These are phyloP conservation scores for Lathyrus oleraceus DNA, from an alignment of 306 rosid genomes.

Conservation along the genomic window DNA sequence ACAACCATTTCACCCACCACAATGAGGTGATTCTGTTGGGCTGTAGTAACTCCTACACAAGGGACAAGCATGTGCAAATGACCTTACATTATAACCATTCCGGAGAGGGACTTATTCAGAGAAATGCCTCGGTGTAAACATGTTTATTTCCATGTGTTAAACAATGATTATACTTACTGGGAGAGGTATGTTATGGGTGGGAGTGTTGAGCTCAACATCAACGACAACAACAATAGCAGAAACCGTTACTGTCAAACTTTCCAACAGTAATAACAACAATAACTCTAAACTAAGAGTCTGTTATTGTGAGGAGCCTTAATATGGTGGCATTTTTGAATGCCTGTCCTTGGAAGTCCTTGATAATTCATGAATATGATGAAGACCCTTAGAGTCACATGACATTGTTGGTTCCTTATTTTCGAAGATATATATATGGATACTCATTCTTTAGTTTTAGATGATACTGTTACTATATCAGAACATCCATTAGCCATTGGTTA, in stretches of 20 bases:
- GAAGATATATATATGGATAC: slow-evolving; percentile 70
- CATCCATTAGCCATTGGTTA: slow-evolving; percentile 76
- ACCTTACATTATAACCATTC: slow-evolving; percentile 96
- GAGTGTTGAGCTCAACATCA: too few relatives aligned
- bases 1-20: slow-evolving; percentile 97
- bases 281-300: slow-evolving; percentile 25
- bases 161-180: too few relatives aligned
- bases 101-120: too few relatives aligned
- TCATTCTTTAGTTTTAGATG: slow-evolving; percentile 54
- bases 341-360: slow-evolving; percentile 35
- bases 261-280: background rate
- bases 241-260: slow-evolving; percentile 23
- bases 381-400: slow-evolving; percentile 54
- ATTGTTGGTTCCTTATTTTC: slow-evolving; percentile 38
- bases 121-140: too few relatives aligned
- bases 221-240: slow-evolving; percentile 34
- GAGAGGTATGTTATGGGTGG: too few relatives aligned
- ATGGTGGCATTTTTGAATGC: slow-evolving; percentile 43
- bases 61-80: slow-evolving; percentile 94
- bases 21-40: slow-evolving; percentile 97
- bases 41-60: slow-evolving; percentile 81
- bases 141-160: too few relatives aligned
- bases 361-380: slow-evolving; percentile 44
- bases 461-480: slow-evolving; percentile 48
- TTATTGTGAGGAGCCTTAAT: slow-evolving; percentile 39